Conservation (phyloP, 192 early-diverging fungal species). For the Mortierella hygrophila region DNA sequence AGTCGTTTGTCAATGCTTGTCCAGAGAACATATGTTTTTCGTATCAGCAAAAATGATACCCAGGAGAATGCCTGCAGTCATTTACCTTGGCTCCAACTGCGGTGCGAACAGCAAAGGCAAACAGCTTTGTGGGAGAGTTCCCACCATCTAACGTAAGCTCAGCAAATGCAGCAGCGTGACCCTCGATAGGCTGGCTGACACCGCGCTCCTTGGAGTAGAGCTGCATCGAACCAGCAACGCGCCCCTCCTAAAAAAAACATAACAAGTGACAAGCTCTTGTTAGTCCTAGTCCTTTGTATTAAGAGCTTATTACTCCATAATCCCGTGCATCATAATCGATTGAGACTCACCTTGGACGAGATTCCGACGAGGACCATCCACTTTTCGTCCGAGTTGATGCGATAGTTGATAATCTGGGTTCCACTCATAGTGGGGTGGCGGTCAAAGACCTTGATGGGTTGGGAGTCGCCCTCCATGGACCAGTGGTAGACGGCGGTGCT, state of each 20-base stretch:
- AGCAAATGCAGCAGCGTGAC: constrained; percentile 96
- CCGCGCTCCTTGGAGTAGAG: constrained; percentile 93
- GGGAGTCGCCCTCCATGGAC: constrained; percentile 93
- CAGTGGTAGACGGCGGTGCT: constrained; percentile 94
- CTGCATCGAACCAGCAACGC: constrained; percentile 97
- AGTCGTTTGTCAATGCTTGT: background rate
- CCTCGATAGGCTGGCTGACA: constrained; percentile 95
- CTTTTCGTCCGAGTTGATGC: constrained; percentile 89
- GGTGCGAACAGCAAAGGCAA: constrained; percentile 92
- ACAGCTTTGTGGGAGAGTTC: constrained; percentile 84
- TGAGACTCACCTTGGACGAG: constrained; percentile 74
- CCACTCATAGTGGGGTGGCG: constrained; percentile 85
- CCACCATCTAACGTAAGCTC: constrained; percentile 81
- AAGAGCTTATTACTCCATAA: background rate
- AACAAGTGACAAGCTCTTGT: background rate
- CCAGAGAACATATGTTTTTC: background rate
- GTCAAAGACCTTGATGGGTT: constrained; percentile 94
- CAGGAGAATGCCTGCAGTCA: background rate
- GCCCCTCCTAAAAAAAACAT: constrained; percentile 66
- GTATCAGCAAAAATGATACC: background rate
- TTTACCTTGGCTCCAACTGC: constrained; percentile 84
- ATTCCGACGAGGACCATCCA: constrained; percentile 98
- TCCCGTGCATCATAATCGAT: background rate
- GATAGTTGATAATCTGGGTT: constrained; percentile 97
- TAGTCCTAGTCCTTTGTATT: no score